Percentiles rank a stretch among this genome's conserved stretches.
These are phyloP conservation scores for Diplogelasinospora grovesii DNA, from an alignment of 495 filamentous ascomycete species.

Conservation along the genomic window DNA sequence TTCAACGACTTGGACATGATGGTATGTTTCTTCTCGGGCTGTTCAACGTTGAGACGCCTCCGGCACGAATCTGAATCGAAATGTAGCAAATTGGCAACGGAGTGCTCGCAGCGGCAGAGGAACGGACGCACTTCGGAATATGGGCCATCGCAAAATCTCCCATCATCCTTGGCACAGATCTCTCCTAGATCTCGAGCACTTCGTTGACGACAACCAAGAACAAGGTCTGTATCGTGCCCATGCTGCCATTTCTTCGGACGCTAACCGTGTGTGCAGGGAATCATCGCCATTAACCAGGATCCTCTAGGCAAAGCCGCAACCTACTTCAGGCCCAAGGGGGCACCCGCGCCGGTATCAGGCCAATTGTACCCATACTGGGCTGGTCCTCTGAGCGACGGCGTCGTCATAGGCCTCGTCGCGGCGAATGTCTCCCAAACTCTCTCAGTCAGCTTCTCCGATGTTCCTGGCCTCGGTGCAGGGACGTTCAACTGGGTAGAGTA, in stretches of 20 bases:
- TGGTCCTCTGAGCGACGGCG: constrained; percentile 28
- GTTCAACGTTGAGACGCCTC: constrained; percentile 21
- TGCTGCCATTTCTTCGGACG: no score
- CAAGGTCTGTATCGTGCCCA: no score
- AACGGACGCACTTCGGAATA: constrained; percentile 49
- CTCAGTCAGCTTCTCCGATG: constrained; percentile 43
- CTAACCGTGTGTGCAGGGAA: no score
- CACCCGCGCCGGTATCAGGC: constrained; percentile 58
- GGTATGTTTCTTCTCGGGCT: constrained; percentile 39
- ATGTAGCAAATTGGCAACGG: constrained; percentile 3
- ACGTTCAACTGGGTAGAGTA: constrained; percentile 21
- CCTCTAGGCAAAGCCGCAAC: constrained; percentile 45
- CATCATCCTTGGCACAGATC: constrained; percentile 40
- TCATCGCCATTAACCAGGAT: constrained; percentile 51
- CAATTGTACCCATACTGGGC: constrained; percentile 30
- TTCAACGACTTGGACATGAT: constrained; percentile 55
- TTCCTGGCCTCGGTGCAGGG: constrained; percentile 39
- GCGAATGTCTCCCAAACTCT: constrained; percentile 30
- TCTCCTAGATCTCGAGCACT: constrained; percentile 40
- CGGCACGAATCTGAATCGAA: no score
- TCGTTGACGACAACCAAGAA: constrained; percentile 43
- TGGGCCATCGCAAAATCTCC: constrained; percentile 55
- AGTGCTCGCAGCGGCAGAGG: constrained; percentile 14
- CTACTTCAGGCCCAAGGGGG: constrained; percentile 52
- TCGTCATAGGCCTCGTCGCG: constrained; percentile 52